Evolutionary conservation across 2,329 filamentous ascomycete genomes (phyloP).

Genomic region (Gaeumannomyces sp.): DNA sequence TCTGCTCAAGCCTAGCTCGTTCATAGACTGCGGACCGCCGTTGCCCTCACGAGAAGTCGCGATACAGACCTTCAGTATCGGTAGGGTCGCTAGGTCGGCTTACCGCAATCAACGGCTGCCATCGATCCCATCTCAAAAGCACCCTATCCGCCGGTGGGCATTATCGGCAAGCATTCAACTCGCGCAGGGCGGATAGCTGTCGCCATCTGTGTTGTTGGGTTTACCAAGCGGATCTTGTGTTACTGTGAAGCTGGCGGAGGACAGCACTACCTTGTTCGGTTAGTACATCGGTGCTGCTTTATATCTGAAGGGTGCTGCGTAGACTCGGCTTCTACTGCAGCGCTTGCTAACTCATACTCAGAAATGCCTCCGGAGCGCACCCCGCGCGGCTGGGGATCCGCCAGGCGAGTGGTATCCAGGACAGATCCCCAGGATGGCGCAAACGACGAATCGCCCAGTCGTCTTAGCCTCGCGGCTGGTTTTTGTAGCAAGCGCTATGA

Average conservation of each 20-base stretch:
- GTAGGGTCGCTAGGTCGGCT: too few species aligned
- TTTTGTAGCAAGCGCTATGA: background rate
- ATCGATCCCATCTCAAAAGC: too few species aligned
- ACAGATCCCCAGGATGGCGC: background rate
- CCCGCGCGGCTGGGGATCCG: background rate
- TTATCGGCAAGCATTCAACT: too few species aligned
- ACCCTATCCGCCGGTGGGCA: too few species aligned
- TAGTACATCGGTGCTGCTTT: background rate
- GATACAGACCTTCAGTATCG: too few species aligned
- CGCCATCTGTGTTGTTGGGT: too few species aligned
- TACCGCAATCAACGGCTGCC: too few species aligned
- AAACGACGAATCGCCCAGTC: background rate
- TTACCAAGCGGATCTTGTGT: too few species aligned
- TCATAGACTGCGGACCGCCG: too few species aligned
- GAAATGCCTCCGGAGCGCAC: background rate
- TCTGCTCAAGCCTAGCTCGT: background rate
- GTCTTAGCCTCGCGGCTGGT: background rate
- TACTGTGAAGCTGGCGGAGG: too few species aligned
- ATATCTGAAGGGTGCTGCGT: background rate
- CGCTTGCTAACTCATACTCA: background rate
- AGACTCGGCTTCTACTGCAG: background rate
- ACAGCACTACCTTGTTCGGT: background rate
- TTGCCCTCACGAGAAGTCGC: too few species aligned
- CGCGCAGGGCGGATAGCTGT: too few species aligned
- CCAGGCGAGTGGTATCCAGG: background rate